phyloP scores from a whole-genome alignment of 2,329 filamentous ascomycete species.

The Decorospora gaudefroyi region DNA sequence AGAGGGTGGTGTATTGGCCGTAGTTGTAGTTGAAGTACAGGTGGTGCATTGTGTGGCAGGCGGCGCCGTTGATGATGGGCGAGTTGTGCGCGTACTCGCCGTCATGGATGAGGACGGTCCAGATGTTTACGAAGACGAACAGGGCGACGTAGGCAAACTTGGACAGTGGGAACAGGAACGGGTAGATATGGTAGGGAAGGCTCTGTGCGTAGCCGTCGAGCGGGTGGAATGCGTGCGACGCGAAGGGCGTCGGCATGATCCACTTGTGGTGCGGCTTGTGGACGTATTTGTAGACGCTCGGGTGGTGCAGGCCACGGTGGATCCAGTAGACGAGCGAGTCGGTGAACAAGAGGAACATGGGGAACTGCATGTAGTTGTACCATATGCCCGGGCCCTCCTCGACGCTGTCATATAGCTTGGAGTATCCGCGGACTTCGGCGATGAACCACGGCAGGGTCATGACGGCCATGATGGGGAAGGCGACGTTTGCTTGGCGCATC shows the following conservation, averaged over 20 bases:
- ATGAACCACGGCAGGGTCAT: slow-evolving; percentile 83
- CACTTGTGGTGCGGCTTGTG: slow-evolving; percentile 99
- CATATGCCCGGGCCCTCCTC: slow-evolving; percentile 73
- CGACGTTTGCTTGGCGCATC: slow-evolving; percentile 74
- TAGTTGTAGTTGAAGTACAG: slow-evolving; percentile 76
- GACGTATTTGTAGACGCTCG: slow-evolving; percentile 77
- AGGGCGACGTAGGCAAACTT: slow-evolving; percentile 85
- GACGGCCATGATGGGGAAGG: slow-evolving; percentile 82
- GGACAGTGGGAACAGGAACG: slow-evolving; percentile 88
- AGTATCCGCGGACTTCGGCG: slow-evolving; percentile 79
- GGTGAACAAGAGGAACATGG: slow-evolving; percentile 84
- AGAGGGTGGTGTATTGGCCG: slow-evolving; percentile 89
- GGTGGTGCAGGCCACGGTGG: slow-evolving; percentile 83
- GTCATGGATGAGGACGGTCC: slow-evolving; percentile 95
- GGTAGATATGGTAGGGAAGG: slow-evolving; percentile 89
- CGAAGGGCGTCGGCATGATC: slow-evolving; percentile 97
- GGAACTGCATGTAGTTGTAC: slow-evolving; percentile 84
- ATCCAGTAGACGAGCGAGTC: slow-evolving; percentile 92
- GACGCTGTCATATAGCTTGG: slow-evolving; percentile 82
- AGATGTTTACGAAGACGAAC: slow-evolving; percentile 93
- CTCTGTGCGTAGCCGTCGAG: slow-evolving; percentile 88
- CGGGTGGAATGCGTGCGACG: slow-evolving; percentile 92
- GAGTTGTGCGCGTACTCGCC: slow-evolving; percentile 92
- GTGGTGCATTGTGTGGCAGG: slow-evolving; percentile 91
- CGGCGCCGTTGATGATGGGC: slow-evolving; percentile 90